Conservation (phyloP, 129 eudicot genomes). For the Sambucus nigra region DNA sequence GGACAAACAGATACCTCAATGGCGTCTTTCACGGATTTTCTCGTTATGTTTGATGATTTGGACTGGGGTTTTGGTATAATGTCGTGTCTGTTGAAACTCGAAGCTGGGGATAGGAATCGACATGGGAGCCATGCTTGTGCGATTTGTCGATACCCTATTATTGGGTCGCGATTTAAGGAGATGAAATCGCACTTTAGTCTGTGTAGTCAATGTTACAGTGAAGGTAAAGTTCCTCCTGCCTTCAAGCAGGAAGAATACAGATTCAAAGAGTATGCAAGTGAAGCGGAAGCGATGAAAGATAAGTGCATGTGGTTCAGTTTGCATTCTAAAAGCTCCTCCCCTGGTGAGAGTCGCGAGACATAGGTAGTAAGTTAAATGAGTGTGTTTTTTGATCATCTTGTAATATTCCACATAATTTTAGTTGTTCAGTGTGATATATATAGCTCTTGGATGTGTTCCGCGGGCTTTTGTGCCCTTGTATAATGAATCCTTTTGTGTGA, state of each 20-base stretch:
- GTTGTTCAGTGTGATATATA: slow-evolving; percentile 25
- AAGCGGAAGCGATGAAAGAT: slow-evolving; percentile 77
- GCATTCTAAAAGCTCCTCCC: slow-evolving; percentile 38
- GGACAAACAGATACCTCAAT: slow-evolving; percentile 63
- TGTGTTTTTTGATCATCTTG: slow-evolving; percentile 9
- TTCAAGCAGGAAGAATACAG: slow-evolving; percentile 69
- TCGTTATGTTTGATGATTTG: slow-evolving; percentile 78
- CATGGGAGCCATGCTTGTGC: slow-evolving; percentile 65
- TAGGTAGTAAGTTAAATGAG: slow-evolving; percentile 13
- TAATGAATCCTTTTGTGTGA: slow-evolving; percentile 25
- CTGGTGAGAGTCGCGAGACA: slow-evolving; percentile 10
- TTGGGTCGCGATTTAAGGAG: slow-evolving; percentile 85
- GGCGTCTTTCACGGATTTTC: slow-evolving; percentile 58
- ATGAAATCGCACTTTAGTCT: slow-evolving; percentile 62
- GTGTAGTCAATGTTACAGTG: slow-evolving; percentile 82
- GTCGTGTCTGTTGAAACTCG: slow-evolving; percentile 69
- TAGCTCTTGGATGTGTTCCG: slow-evolving; percentile 20
- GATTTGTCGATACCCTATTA: slow-evolving; percentile 80
- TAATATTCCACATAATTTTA: slow-evolving; percentile 13
- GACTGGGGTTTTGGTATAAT: slow-evolving; percentile 82
- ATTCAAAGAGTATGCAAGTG: slow-evolving; percentile 72
- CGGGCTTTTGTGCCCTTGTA: slow-evolving; percentile 24
- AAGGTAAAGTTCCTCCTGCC: slow-evolving; percentile 81
- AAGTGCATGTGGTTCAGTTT: slow-evolving; percentile 82
- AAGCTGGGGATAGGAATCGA: slow-evolving; percentile 67